phyloP scores from a whole-genome alignment of 2,329 filamentous ascomycete genomes.

The Penicillium sp. region DNA sequence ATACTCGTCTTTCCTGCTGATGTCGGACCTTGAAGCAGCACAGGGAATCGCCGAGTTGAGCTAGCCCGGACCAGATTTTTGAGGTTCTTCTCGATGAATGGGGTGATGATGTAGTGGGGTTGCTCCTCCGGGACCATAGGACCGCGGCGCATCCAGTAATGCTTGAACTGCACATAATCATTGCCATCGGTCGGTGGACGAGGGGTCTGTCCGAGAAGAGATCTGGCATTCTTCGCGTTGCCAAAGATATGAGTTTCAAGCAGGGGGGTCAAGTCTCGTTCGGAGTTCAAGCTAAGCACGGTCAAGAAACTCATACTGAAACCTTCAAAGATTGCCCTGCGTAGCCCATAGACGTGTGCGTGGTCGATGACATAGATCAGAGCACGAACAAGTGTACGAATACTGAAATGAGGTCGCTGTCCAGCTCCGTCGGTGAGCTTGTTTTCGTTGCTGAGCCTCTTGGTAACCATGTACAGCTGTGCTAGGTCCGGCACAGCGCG shows the following conservation, averaged over 20 bases:
- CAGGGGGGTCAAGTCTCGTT: slow-evolving; percentile 72
- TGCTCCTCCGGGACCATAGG: slow-evolving; percentile 65
- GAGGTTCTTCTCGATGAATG: slow-evolving; percentile 90
- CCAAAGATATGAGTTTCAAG: slow-evolving; percentile 79
- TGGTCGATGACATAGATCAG: slow-evolving; percentile 86
- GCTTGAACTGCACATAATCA: slow-evolving; percentile 78
- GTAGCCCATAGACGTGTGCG: slow-evolving; percentile 76
- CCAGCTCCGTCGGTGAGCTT: slow-evolving; percentile 90
- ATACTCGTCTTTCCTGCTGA: slow-evolving; percentile 98
- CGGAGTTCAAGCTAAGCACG: slow-evolving; percentile 77
- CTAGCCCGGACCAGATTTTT: slow-evolving; percentile 91
- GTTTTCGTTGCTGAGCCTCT: slow-evolving; percentile 76
- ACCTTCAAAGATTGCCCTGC: slow-evolving; percentile 86
- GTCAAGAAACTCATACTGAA: slow-evolving; percentile 99
- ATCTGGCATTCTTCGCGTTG: slow-evolving; percentile 65
- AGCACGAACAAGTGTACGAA: slow-evolving; percentile 87
- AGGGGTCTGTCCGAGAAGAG: slow-evolving; percentile 75
- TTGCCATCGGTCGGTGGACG: slow-evolving; percentile 73
- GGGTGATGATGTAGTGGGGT: slow-evolving; percentile 91
- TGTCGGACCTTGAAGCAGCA: slow-evolving; percentile 93
- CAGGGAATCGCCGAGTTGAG: slow-evolving; percentile 86
- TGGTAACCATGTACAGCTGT: slow-evolving; percentile 82
- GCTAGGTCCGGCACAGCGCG: slow-evolving; percentile 78
- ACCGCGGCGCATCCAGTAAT: slow-evolving; percentile 89
- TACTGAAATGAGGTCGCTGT: slow-evolving; percentile 94